Conservation (phyloP, 768 basidiomycete species). For the Panaeolus cyanescens region DNA sequence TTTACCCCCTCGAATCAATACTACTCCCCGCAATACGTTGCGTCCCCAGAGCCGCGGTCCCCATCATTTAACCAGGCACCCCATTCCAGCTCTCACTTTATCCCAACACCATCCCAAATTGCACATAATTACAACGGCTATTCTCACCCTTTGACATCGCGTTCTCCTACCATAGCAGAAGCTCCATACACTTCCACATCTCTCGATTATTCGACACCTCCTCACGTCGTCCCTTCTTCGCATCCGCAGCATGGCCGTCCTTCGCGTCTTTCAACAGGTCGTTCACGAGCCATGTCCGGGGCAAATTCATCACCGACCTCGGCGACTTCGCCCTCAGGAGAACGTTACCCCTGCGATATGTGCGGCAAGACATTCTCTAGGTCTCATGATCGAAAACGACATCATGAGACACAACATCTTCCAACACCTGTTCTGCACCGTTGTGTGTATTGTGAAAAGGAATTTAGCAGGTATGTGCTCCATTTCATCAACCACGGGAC, state of each 20-base stretch:
- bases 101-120: slow-evolving; percentile 36
- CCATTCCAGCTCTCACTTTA: slow-evolving; percentile 25
- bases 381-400: slow-evolving; percentile 80
- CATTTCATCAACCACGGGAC: slow-evolving; percentile 12
- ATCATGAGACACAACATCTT: slow-evolving; percentile 77
- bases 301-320: slow-evolving; percentile 35
- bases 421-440: slow-evolving; percentile 64
- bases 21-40: slow-evolving; percentile 20
- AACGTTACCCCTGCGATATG: slow-evolving; percentile 71
- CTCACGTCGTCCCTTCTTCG: slow-evolving; percentile 30
- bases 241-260: slow-evolving; percentile 30
- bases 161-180: slow-evolving; percentile 22
- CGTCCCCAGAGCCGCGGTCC: slow-evolving; percentile 21
- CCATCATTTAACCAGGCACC: slow-evolving; percentile 16
- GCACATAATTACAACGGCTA: slow-evolving; percentile 32
- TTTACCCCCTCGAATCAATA: slow-evolving; percentile 19
- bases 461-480: slow-evolving; percentile 67
- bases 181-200: slow-evolving; percentile 22
- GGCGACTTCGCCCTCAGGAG: slow-evolving; percentile 46
- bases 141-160: slow-evolving; percentile 18
- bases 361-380: slow-evolving; percentile 83
- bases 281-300: slow-evolving; percentile 39
- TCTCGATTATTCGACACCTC: slow-evolving; percentile 26
- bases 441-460: slow-evolving; percentile 75
- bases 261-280: slow-evolving; percentile 40